phyloP scores from a whole-genome alignment of 345 rosid genomes.

The Ailanthus altissimus region DNA sequence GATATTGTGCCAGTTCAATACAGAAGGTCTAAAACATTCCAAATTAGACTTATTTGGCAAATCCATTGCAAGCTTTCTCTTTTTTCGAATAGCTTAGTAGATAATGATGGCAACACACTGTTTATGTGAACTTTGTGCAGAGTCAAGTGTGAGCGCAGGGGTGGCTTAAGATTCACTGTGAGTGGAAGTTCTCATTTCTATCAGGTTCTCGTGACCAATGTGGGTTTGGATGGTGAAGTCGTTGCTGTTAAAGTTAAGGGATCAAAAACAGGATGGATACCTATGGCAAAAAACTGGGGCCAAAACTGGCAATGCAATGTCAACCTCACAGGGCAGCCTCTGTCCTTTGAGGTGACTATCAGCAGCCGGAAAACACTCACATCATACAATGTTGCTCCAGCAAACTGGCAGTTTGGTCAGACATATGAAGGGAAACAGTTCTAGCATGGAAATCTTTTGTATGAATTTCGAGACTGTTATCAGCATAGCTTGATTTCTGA shows the following conservation, averaged over 20 bases:
- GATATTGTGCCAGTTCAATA: constrained; percentile 81
- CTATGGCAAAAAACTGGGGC: constrained; percentile 97
- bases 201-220: constrained; percentile 78
- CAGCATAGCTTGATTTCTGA: not conserved
- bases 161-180: constrained; percentile 74
- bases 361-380: constrained; percentile 58
- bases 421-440: constrained; percentile 83
- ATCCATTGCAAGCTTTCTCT: not conserved
- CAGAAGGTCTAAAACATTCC: constrained; percentile 43
- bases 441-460: constrained; percentile 26
- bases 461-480: not conserved
- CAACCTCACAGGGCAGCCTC: constrained; percentile 75
- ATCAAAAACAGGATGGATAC: constrained; percentile 88
- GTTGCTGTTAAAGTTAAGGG: constrained; percentile 88
- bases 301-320: constrained; percentile 78
- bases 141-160: constrained; percentile 70
- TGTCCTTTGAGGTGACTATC: constrained; percentile 83
- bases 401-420: constrained; percentile 81
- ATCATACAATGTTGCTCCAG: constrained; percentile 81
- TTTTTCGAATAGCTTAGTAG: not conserved
- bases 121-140: constrained; percentile 31
- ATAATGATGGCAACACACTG: not conserved
- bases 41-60: not conserved
- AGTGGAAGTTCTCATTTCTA: constrained; percentile 70
- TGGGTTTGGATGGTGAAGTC: constrained; percentile 79